Conservation (phyloP, 2,329 filamentous ascomycete species). For the Chrysoporthe cubensis region DNA sequence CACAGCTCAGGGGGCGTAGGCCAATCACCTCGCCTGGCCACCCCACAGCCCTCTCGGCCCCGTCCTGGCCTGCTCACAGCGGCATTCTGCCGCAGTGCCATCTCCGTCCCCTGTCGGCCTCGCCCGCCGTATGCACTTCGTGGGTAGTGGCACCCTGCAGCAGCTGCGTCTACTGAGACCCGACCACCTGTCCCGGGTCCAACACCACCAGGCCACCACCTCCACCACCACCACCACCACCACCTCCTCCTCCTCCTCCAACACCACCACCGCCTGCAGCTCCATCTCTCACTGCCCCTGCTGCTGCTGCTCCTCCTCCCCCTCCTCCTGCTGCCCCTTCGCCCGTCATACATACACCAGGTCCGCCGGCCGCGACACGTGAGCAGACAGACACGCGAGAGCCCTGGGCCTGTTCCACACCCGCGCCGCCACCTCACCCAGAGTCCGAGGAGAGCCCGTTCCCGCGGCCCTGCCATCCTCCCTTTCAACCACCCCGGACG, state of each 20-base stretch:
- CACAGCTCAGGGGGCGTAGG: background rate
- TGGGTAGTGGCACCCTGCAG: background rate
- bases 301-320: conserved; percentile 6
- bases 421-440: conserved; percentile 14
- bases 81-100: background rate
- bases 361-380: background rate
- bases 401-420: background rate
- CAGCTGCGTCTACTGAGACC: background rate
- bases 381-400: background rate
- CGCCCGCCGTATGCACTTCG: conserved; percentile 5
- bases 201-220: background rate
- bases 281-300: conserved; percentile 6
- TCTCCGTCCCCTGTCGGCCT: conserved; percentile 10
- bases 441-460: conserved; percentile 7
- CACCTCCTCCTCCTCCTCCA: background rate
- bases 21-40: background rate
- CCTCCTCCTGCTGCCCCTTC: conserved; percentile 3
- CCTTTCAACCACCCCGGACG: background rate
- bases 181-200: background rate
- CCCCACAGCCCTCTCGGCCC: no score
- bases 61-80: no score
- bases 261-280: background rate
- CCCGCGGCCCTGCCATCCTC: conserved; percentile 7
- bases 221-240: background rate
- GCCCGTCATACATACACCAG: background rate